Conservation (phyloP, 306 rosid genomes). For the Elaeagnus macrophylla region DNA sequence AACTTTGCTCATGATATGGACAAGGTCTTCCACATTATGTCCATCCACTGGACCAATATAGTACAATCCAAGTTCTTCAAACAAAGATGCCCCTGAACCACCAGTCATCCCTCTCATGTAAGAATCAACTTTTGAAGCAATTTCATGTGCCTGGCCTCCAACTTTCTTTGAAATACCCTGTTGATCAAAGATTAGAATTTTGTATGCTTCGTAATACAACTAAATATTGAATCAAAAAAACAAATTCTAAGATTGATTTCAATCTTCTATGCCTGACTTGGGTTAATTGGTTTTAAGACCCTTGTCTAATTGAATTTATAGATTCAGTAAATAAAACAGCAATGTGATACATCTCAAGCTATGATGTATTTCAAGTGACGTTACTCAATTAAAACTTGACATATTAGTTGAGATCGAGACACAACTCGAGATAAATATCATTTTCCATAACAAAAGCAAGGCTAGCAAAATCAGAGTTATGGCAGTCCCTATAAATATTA, state of each 20-base stretch:
- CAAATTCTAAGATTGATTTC: too few species aligned
- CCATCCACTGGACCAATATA: constrained; percentile 64
- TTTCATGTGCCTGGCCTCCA: constrained; percentile 31
- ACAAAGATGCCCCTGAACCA: constrained; percentile 34
- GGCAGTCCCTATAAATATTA: background rate
- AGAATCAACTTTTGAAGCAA: constrained; percentile 41
- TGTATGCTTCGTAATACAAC: background rate
- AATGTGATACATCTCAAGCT: too few species aligned
- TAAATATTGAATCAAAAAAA: background rate
- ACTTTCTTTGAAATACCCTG: constrained; percentile 40
- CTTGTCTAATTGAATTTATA: too few species aligned
- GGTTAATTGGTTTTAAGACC: too few species aligned
- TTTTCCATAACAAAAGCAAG: too few species aligned
- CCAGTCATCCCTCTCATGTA: constrained; percentile 33
- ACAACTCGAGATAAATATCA: too few species aligned
- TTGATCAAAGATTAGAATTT: background rate
- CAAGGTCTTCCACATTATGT: constrained; percentile 46
- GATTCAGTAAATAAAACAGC: too few species aligned
- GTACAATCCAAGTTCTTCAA: constrained; percentile 56
- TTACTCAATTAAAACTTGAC: too few species aligned
- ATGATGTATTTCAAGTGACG: too few species aligned
- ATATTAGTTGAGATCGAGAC: too few species aligned
- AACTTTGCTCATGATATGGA: constrained; percentile 29
- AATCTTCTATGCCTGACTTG: too few species aligned
- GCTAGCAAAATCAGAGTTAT: too few species aligned